phyloP scores from a whole-genome alignment of 169 alveolate genomes.

The Plasmodium knowlesi region DNA sequence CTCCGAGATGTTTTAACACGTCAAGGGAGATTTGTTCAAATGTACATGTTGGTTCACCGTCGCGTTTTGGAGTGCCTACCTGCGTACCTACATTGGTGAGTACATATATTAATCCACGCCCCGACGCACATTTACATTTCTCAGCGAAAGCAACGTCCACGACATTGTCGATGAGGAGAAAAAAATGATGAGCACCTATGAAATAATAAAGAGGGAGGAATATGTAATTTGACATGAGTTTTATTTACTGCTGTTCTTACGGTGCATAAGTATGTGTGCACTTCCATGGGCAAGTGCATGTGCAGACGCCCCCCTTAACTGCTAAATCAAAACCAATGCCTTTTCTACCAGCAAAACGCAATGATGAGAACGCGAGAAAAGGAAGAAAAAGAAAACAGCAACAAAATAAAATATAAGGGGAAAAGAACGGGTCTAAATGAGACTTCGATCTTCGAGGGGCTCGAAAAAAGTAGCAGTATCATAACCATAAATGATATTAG shows the following conservation, averaged over 20 bases:
- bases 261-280: background rate
- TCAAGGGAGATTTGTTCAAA: background rate
- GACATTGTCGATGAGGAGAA: conserved; percentile 63
- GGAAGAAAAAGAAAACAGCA: conserved; percentile 29
- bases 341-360: conserved; percentile 8
- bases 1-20: background rate
- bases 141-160: conserved; percentile 72
- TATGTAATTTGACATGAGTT: conserved; percentile 6
- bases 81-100: background rate
- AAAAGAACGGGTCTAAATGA: conserved; percentile 26
- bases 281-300: background rate
- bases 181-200: conserved; percentile 53
- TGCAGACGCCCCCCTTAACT: background rate
- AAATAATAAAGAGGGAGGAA: conserved; percentile 47
- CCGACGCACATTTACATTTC: background rate
- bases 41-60: background rate
- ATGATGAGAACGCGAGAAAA: conserved; percentile 25
- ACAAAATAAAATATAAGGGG: conserved; percentile 1
- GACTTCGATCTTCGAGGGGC: conserved; percentile 11
- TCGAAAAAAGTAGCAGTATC: conserved; percentile 72
- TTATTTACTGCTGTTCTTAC: background rate
- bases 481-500: conserved; percentile 66
- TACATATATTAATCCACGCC: background rate
- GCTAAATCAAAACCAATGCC: background rate
- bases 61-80: background rate